A percentile compares a stretch with the other conserved stretches of the same genome.
These are phyloP conservation scores for Serendipita sp. DNA, from an alignment of 768 basidiomycete genomes.

Conservation along the genomic window DNA sequence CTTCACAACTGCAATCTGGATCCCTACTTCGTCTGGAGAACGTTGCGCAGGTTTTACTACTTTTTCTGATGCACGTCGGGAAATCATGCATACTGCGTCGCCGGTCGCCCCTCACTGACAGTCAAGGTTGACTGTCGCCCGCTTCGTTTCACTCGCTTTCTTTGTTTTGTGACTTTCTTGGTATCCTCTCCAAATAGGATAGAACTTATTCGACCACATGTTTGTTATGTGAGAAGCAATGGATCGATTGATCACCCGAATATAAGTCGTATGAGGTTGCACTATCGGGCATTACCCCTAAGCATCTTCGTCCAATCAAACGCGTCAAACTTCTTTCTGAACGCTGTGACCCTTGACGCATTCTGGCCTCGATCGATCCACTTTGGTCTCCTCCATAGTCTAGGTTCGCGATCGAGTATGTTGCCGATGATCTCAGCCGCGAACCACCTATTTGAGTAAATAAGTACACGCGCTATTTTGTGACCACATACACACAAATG, in stretches of 20 bases:
- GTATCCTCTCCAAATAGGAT: neutral
- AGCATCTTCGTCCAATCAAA: slow-evolving; percentile 4
- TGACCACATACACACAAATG: neutral
- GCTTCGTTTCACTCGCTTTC: no score
- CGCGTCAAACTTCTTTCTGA: slow-evolving; percentile 54
- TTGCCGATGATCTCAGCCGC: slow-evolving; percentile 91
- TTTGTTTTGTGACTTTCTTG: neutral
- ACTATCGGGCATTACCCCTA: neutral
- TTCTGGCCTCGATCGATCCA: slow-evolving; percentile 55
- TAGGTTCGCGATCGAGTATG: slow-evolving; percentile 69
- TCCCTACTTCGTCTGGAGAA: neutral
- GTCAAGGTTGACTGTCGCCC: no score
- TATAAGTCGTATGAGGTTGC: no score
- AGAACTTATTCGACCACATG: neutral
- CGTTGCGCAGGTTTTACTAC: neutral
- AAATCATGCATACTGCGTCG: neutral
- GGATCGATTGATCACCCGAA: neutral
- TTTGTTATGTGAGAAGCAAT: neutral
- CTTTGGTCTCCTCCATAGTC: slow-evolving; percentile 70
- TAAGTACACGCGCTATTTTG: neutral
- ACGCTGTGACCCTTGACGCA: slow-evolving; percentile 47
- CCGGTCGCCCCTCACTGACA: no score
- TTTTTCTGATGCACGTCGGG: neutral
- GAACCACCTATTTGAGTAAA: slow-evolving; percentile 49
- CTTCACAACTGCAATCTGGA: neutral